A percentile compares a stretch with the other conserved stretches of the same genome.
These are phyloP conservation scores for Ilyonectria mors-panacis DNA, from an alignment of 2,329 filamentous ascomycete species.

Conservation along the genomic window DNA sequence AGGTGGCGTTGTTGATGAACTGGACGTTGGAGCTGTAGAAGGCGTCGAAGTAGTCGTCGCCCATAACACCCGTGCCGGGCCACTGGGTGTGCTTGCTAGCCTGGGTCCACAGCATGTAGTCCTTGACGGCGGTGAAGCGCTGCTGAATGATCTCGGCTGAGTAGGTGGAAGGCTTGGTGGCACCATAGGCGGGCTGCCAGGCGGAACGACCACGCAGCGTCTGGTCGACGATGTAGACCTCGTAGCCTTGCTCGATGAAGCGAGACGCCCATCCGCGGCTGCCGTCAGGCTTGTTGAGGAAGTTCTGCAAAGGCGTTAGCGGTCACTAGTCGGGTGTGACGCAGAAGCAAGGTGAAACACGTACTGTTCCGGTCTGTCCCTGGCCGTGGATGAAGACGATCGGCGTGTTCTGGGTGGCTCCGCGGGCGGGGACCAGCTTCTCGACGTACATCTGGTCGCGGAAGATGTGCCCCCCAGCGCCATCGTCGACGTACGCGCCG, in stretches of 20 bases:
- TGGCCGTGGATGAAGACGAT: conserved; percentile 44
- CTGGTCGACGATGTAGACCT: conserved; percentile 44
- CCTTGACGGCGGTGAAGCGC: conserved; percentile 35
- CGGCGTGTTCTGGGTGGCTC: conserved; percentile 30
- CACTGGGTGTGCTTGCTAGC: conserved; percentile 43
- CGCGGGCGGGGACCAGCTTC: conserved; percentile 34
- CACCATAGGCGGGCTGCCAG: conserved; percentile 32
- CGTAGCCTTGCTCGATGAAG: conserved; percentile 43
- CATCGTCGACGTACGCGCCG: conserved; percentile 41
- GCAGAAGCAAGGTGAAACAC: not conserved
- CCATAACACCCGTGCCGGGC: conserved; percentile 38
- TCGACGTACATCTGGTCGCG: conserved; percentile 46
- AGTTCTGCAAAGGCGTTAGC: conserved; percentile 34
- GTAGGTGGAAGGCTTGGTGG: conserved; percentile 32
- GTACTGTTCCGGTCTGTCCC: conserved; percentile 43
- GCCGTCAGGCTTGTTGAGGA: conserved; percentile 44
- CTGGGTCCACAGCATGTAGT: conserved; percentile 43
- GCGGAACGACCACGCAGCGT: conserved; percentile 42
- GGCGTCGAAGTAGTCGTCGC: conserved; percentile 37
- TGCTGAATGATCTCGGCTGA: conserved; percentile 39
- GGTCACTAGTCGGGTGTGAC: not conserved
- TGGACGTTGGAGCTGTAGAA: conserved; percentile 46
- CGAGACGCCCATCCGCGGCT: conserved; percentile 42
- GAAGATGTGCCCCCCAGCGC: conserved; percentile 38
- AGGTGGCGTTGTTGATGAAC: conserved; percentile 39